These are phyloP conservation scores for Mucor velutinosus DNA, from an alignment of 371 early-diverging fungal species.

Conservation along the genomic window DNA sequence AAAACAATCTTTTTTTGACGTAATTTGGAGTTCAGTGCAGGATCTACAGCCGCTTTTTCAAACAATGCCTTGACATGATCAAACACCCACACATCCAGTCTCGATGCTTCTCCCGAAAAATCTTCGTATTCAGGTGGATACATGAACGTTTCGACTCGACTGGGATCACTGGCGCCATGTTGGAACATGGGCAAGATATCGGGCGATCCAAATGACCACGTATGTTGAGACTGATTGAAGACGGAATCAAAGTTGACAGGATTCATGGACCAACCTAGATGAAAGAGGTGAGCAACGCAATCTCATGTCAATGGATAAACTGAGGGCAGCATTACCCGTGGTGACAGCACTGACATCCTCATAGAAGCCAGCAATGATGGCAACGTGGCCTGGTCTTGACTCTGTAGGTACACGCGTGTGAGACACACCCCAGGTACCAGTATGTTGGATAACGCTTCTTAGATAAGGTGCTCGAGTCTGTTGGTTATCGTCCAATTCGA, in stretches of 20 bases:
- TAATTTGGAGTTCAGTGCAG: slow-evolving; percentile 56
- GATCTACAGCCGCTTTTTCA: slow-evolving; percentile 45
- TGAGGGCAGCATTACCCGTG: slow-evolving; percentile 77
- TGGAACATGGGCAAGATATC: slow-evolving; percentile 97
- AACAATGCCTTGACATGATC: slow-evolving; percentile 59
- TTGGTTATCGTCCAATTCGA: slow-evolving; percentile 59
- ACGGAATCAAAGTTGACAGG: slow-evolving; percentile 96
- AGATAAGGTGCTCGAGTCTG: slow-evolving; percentile 77
- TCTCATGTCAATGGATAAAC: too few relatives aligned
- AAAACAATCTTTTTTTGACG: slow-evolving; percentile 80
- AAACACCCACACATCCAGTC: slow-evolving; percentile 91
- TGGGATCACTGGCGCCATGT: slow-evolving; percentile 82
- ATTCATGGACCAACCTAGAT: slow-evolving; percentile 92
- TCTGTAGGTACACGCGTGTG: slow-evolving; percentile 98
- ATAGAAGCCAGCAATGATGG: slow-evolving; percentile 95
- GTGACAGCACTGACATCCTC: slow-evolving; percentile 98
- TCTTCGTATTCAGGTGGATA: slow-evolving; percentile 88
- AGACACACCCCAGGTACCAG: slow-evolving; percentile 90
- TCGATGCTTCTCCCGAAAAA: slow-evolving; percentile 85
- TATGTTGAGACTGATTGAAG: slow-evolving; percentile 88
- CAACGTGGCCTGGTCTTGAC: slow-evolving; percentile 97
- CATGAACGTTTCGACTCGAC: slow-evolving; percentile 85
- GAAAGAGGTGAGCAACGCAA: background rate
- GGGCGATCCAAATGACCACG: slow-evolving; percentile 97
- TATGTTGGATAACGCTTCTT: slow-evolving; percentile 56